phyloP scores from a whole-genome alignment of 768 basidiomycete genomes.

The Leccinum arenicola region DNA sequence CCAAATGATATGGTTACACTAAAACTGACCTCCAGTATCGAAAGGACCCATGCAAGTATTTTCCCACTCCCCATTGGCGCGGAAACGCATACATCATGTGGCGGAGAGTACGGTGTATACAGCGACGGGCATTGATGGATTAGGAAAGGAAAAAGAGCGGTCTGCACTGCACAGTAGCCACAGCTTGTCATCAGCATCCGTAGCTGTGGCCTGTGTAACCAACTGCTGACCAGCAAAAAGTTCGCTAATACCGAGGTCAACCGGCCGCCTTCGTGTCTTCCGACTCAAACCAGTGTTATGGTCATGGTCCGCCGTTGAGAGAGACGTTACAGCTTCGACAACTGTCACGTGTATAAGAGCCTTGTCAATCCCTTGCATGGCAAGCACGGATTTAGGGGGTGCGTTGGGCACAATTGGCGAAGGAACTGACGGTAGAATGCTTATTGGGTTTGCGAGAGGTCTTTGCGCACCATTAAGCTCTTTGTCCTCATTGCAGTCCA shows the following conservation, averaged over 20 bases:
- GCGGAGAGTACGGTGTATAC: conserved; percentile 63
- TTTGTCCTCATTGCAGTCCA: background rate
- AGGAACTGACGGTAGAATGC: conserved; percentile 65
- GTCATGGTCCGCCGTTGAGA: conserved; percentile 38
- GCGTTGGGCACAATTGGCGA: conserved; percentile 62
- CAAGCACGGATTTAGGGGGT: conserved; percentile 67
- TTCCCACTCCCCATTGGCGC: conserved; percentile 99
- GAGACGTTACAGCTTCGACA: conserved; percentile 47
- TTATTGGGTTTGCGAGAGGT: conserved; percentile 19
- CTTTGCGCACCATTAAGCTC: background rate
- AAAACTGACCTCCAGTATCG: conserved; percentile 75
- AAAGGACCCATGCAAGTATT: conserved; percentile 92
- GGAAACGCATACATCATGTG: conserved; percentile 85
- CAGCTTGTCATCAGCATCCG: conserved; percentile 14
- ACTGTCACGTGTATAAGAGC: conserved; percentile 69
- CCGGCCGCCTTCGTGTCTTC: conserved; percentile 58
- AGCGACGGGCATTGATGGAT: conserved; percentile 49
- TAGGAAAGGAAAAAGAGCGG: conserved; percentile 79
- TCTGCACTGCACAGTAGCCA: conserved; percentile 67
- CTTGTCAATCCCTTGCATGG: conserved; percentile 74
- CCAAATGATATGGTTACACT: background rate
- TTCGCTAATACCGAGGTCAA: conserved; percentile 75
- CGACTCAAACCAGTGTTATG: conserved; percentile 52
- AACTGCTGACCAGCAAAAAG: conserved; percentile 77
- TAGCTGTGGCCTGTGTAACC: background rate